Evolutionary conservation across 164 flowering plant genomes (phyloP), one percentile per base, ranked within the genome.

Genomic region (Umbellularia californica): DNA sequence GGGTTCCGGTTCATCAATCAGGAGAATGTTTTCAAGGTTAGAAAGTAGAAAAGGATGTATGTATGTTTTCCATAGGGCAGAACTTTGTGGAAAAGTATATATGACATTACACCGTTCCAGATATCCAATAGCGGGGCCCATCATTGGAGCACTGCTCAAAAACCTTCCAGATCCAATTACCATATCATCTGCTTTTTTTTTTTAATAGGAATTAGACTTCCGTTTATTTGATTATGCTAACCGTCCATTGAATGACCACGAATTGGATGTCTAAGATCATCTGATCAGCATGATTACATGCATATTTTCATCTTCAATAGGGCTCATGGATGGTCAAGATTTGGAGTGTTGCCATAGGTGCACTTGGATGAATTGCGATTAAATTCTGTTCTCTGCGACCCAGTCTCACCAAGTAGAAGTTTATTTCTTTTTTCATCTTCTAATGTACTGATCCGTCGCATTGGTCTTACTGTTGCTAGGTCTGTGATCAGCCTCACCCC

Each of bases 401-500:
- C 6, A 55, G 17, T 15, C 20, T 17, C 12, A 14, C 60, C 60
- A 17, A 55, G n/a, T 3, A 55, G 60, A 55, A 55, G n/a, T 55
- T 15, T 15, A 5, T 65, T 58, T 50, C 60, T 12, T 47, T 58
- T 41, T 23, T 24, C 25, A 12, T 58, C 64, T 15, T 52, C n/a
- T 24, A 58, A 25, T 52, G 35, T 9, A 25, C 73, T 52, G 60
- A 17, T 68, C 20, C 27, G 15, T 58, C 50, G 24, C 30, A 24
- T 62, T 35, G 20, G 22, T 60, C 70, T 75, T 27, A 41, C 17
- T 41, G 13, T 72, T 79, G 78, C 71, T 83, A 96, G 99, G 99
- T 96, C 30, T 96, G 99, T 77, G 98, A 96, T 77, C 99, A 96
- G 81, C 99, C 99, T 75, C 99, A 96, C 78, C 99, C 99, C 22